Conservation (phyloP, 139 green algal species). For the Tetratostichococcus sp. region DNA sequence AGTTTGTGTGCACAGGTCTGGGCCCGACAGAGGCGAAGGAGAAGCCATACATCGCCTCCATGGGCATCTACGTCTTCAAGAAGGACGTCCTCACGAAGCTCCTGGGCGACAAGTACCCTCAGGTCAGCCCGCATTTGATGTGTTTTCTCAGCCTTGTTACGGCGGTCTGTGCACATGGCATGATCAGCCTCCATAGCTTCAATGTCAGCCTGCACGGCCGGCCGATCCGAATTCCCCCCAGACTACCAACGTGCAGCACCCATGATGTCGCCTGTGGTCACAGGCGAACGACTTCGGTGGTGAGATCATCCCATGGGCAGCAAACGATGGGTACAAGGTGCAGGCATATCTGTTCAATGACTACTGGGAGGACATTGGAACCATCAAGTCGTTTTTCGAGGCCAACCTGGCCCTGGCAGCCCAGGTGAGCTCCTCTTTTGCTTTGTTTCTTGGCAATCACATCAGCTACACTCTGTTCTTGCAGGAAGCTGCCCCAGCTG, state of each 20-base stretch:
- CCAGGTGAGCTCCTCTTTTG: constrained; percentile 26
- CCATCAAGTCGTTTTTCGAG: constrained; percentile 98
- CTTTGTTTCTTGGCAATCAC: no score
- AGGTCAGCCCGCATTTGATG: constrained; percentile 2
- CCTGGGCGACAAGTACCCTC: constrained; percentile 52
- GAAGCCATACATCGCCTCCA: constrained; percentile 95
- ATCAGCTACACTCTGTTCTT: no score
- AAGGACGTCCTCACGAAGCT: constrained; percentile 84
- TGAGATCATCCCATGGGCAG: constrained; percentile 92
- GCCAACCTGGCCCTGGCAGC: constrained; percentile 94
- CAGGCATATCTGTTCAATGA: constrained; percentile 95
- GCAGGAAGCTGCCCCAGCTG: no score
- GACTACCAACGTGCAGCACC: no score
- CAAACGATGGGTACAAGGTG: constrained; percentile 56
- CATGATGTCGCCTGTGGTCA: no score
- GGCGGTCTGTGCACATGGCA: no score
- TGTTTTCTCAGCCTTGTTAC: no score
- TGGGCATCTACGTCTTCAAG: constrained; percentile 99
- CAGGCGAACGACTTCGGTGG: constrained; percentile 92
- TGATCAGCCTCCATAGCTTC: no score
- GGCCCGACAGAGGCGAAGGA: constrained; percentile 59
- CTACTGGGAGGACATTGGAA: constrained; percentile 99
- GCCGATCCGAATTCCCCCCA: no score
- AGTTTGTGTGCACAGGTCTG: constrained; percentile 67
- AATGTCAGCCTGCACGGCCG: no score